Evolutionary conservation across 306 rosid genomes (phyloP).

Genomic region (Quercus aquifolioides): DNA sequence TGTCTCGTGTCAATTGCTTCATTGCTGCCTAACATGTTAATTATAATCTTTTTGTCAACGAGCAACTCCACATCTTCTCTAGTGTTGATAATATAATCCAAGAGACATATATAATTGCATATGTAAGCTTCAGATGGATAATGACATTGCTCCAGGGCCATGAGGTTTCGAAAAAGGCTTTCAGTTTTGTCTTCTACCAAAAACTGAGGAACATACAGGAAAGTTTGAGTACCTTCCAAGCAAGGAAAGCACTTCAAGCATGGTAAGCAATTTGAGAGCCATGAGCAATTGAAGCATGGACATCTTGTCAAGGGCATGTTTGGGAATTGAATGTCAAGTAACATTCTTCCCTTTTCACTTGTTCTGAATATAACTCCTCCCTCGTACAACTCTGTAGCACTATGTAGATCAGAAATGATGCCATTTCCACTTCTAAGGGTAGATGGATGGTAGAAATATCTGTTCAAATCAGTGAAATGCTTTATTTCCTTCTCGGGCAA

Average conservation of each 20-base stretch:
- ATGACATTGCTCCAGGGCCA: slow-evolving; percentile 33
- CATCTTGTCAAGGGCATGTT: neutral
- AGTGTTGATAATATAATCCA: slow-evolving; percentile 21
- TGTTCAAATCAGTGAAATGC: too few species aligned
- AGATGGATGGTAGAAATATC: too few species aligned
- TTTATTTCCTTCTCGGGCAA: too few species aligned
- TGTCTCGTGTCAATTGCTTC: slow-evolving; percentile 1
- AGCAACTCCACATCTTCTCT: slow-evolving; percentile 22
- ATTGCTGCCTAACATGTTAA: slow-evolving; percentile 21
- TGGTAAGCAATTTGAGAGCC: neutral
- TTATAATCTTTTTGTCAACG: slow-evolving; percentile 2
- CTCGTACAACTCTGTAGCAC: neutral
- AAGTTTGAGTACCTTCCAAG: neutral
- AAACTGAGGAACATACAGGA: neutral
- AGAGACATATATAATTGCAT: slow-evolving; percentile 18
- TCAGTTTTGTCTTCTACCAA: neutral
- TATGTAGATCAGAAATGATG: neutral
- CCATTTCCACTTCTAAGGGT: neutral
- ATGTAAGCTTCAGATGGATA: slow-evolving; percentile 7
- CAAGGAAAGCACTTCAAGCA: neutral
- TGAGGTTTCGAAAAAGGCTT: slow-evolving; percentile 15
- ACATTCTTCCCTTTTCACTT: too few species aligned
- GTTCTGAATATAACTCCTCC: neutral
- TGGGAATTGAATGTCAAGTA: too few species aligned
- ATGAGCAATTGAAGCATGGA: neutral